Evolutionary conservation across 306 rosid genomes (phyloP).

Genomic region (Trifolium fragiferum): DNA sequence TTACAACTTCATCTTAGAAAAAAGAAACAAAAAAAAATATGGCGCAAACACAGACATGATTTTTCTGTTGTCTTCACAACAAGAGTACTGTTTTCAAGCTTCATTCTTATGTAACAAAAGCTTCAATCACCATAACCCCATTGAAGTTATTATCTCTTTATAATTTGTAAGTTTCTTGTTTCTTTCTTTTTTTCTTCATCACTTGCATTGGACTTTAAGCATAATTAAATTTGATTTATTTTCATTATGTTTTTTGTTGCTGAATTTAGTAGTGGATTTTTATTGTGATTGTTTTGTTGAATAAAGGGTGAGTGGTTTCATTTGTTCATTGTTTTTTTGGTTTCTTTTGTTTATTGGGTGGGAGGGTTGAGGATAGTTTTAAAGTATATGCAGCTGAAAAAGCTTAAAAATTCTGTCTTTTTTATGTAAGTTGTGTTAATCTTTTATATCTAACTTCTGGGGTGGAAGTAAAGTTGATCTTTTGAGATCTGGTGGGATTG

Average conservation of each 20-base stretch:
- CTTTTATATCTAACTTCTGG: constrained; percentile 1
- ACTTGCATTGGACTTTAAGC: constrained; percentile 14
- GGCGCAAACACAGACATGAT: constrained; percentile 38
- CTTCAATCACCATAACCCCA: constrained; percentile 9
- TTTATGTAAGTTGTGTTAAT: constrained; percentile 8
- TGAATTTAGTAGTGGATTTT: background rate
- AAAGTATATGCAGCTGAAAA: constrained; percentile 30
- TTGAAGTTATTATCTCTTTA: constrained; percentile 23
- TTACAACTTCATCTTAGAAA: background rate
- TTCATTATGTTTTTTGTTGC: constrained; percentile 16
- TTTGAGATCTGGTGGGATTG: constrained; percentile 47
- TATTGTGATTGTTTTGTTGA: background rate
- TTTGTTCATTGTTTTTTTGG: constrained; percentile 24
- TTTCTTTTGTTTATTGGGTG: constrained; percentile 16
- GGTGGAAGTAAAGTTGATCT: constrained; percentile 36
- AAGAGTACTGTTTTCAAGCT: constrained; percentile 35
- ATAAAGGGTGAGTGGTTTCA: background rate
- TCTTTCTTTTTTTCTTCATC: background rate
- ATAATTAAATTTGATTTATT: constrained; percentile 16
- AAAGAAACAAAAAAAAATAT: constrained; percentile 30
- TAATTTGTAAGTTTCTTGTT: constrained; percentile 56
- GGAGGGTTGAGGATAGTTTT: constrained; percentile 9
- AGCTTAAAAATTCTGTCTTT: constrained; percentile 30
- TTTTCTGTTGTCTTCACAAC: constrained; percentile 38
- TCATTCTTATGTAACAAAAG: constrained; percentile 41